Evolutionary conservation across 2,329 filamentous ascomycete species (phyloP), one percentile per base, ranked within the genome.

Genomic region (Orbilia blumenaviensis): DNA sequence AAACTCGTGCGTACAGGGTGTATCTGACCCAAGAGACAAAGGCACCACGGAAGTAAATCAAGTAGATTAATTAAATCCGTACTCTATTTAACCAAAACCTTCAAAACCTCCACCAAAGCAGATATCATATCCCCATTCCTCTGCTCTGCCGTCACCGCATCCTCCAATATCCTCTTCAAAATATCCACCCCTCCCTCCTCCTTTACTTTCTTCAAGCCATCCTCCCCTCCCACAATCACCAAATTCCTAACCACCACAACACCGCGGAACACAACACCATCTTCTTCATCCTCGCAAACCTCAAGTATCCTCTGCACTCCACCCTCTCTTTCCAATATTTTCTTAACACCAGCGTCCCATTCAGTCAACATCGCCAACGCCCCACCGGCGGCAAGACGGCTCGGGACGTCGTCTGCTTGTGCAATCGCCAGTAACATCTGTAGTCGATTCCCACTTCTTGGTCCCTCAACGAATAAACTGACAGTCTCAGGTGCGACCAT

Each of bases 391-490:
- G 93, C 95, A 54, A 90, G 89, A 29, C 94, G 86, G 0, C 93
- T 97, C 0, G 88, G 89, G 5, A 88, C 83, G 78, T 98, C 93
- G 60, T 96, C 91, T 0, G 92, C 90, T 81, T 98, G 94, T 0
- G 93, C 90, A 36, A 99, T 88, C 0, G 94, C 95, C 10, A 97
- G 87, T 0, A 99, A 85, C 41, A 98, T 89, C 81, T 96, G 91
- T 44, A 98, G 83, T 0, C 94, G 87, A 64, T 92, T 89, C 83
- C 83, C 81, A 84, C 85, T 73, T 18, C 63, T 56, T 4, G 75
- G 63, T 9, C 86, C 87, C 69, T 91, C 90, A 0, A 89, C 90
- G 79, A 92, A 94, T 27, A 91, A 86, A 0, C 87, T 86, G 2
- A 92, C 86, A 16, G 90, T 90, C 36, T 89, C 86, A 0, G 89